Evolutionary conservation across 345 rosid genomes (phyloP).

Genomic region (Dipteronia dyeriana): DNA sequence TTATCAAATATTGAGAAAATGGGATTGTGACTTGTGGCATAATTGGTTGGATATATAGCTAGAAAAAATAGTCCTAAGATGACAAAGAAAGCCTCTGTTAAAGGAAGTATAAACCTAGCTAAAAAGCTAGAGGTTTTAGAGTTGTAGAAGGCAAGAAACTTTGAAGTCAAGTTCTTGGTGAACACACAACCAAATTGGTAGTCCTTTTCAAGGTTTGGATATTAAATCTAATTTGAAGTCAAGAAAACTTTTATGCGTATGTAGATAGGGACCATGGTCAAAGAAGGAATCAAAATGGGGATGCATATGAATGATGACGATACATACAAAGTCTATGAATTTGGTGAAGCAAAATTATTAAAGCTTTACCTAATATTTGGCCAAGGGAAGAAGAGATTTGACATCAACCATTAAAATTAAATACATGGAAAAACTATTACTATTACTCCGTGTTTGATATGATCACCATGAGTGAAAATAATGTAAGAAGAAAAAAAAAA

Average conservation of each 20-base stretch:
- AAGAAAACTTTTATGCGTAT: background rate
- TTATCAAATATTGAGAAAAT: background rate
- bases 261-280: slow-evolving; percentile 16
- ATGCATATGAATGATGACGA: background rate
- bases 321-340: background rate
- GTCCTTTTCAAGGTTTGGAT: slow-evolving; percentile 34
- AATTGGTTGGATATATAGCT: background rate
- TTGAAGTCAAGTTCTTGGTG: background rate
- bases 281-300: slow-evolving; percentile 11
- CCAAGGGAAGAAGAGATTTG: background rate
- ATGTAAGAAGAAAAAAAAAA: background rate
- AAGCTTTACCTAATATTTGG: background rate
- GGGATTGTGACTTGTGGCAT: background rate
- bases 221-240: background rate
- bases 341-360: background rate
- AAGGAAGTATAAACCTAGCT: background rate
- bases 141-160: slow-evolving; percentile 1
- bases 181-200: slow-evolving; percentile 1
- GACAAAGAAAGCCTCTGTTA: background rate
- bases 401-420: background rate
- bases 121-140: background rate
- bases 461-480: background rate
- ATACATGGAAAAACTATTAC: slow-evolving; percentile 15
- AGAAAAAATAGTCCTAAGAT: background rate
- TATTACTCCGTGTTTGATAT: slow-evolving; percentile 4